Conservation (phyloP, 371 early-diverging fungal species). For the Circinella umbellata region DNA sequence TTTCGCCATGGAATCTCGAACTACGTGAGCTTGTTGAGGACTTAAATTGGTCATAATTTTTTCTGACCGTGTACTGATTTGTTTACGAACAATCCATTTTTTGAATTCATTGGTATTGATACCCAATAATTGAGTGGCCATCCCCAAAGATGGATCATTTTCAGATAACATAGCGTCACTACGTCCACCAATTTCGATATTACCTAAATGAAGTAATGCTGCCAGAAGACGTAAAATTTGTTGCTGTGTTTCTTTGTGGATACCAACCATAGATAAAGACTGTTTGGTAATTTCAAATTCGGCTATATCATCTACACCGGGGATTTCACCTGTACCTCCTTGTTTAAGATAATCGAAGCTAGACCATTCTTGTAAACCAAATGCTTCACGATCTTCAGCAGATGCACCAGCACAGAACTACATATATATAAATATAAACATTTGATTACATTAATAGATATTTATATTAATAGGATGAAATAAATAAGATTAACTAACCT, state of each 20-base stretch:
- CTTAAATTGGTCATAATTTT: slow-evolving; percentile 82
- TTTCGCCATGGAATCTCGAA: slow-evolving; percentile 93
- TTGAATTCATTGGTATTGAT: slow-evolving; percentile 76
- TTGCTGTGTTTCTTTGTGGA: slow-evolving; percentile 78
- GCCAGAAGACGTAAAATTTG: slow-evolving; percentile 89
- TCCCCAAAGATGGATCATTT: slow-evolving; percentile 69
- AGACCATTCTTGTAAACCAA: slow-evolving; percentile 74
- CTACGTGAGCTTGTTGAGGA: slow-evolving; percentile 78
- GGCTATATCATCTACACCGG: slow-evolving; percentile 87
- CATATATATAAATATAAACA: not conserved
- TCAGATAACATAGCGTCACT: slow-evolving; percentile 77
- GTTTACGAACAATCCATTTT: slow-evolving; percentile 91
- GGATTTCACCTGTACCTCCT: slow-evolving; percentile 80
- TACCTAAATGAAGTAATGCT: slow-evolving; percentile 91
- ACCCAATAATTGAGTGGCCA: slow-evolving; percentile 75
- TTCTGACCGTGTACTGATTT: slow-evolving; percentile 87
- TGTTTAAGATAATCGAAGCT: slow-evolving; percentile 88
- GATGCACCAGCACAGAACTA: slow-evolving; percentile 89
- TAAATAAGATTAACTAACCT: slow-evolving; percentile 38
- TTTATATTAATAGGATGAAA: too few species aligned
- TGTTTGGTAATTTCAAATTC: slow-evolving; percentile 88
- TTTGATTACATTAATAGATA: too few species aligned
- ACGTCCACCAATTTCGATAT: slow-evolving; percentile 81
- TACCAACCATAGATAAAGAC: slow-evolving; percentile 85
- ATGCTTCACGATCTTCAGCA: slow-evolving; percentile 74